Conservation (phyloP, 2,329 filamentous ascomycete species). For the Byssothecium circinans region DNA sequence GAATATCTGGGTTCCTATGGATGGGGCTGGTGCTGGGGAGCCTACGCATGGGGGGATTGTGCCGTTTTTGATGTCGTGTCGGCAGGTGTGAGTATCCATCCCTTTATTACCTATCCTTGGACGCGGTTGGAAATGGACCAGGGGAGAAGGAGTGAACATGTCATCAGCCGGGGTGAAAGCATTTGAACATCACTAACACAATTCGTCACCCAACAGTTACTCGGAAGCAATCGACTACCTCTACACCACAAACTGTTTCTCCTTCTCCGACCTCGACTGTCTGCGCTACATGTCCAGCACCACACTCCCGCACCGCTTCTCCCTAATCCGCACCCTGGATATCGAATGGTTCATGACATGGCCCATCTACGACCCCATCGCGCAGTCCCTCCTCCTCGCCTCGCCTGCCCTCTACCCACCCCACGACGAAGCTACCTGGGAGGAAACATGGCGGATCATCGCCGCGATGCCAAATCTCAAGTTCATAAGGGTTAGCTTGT, state of each 20-base stretch:
- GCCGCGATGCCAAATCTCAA: slow-evolving; percentile 18
- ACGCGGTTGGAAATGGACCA: too few species aligned
- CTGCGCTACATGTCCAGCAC: slow-evolving; percentile 24
- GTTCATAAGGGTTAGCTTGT: slow-evolving; percentile 15
- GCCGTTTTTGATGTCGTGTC: slow-evolving; percentile 39
- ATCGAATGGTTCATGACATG: slow-evolving; percentile 23
- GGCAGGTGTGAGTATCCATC: too few species aligned
- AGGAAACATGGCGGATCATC: slow-evolving; percentile 26
- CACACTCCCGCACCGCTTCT: slow-evolving; percentile 20
- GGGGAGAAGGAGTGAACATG: too few species aligned
- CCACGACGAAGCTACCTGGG: slow-evolving; percentile 28
- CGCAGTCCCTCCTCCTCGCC: slow-evolving; percentile 17
- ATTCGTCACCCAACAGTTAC: too few species aligned
- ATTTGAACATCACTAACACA: too few species aligned
- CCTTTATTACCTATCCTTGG: too few species aligned
- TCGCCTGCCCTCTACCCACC: slow-evolving; percentile 23
- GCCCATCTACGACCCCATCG: slow-evolving; percentile 24
- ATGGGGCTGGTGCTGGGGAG: slow-evolving; percentile 11
- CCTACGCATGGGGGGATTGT: slow-evolving; percentile 31
- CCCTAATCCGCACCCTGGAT: slow-evolving; percentile 16
- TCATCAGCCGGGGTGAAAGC: too few species aligned
- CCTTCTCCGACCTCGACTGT: slow-evolving; percentile 26
- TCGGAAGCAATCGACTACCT: slow-evolving; percentile 22
- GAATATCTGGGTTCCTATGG: slow-evolving; percentile 16
- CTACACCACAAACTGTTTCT: slow-evolving; percentile 26